phyloP scores from a whole-genome alignment of 306 rosid genomes.

The Luffa acutangula region DNA sequence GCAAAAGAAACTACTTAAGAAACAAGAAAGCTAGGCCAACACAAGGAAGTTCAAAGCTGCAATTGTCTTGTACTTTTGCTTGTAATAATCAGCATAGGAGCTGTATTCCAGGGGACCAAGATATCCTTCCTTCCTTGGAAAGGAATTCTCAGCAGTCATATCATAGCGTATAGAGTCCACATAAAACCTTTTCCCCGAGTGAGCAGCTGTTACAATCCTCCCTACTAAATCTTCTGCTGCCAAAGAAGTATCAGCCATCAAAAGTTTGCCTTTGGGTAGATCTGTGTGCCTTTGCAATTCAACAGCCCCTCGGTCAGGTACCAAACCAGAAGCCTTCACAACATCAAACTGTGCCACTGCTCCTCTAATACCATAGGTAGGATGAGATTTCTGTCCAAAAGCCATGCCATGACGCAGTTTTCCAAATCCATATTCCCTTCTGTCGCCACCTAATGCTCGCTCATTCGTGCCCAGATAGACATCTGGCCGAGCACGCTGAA shows the following conservation, averaged over 20 bases:
- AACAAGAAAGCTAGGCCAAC: constrained; percentile 1
- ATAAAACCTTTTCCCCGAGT: constrained; percentile 95
- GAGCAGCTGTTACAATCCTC: constrained; percentile 93
- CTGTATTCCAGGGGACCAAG: constrained; percentile 99
- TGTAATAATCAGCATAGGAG: constrained; percentile 96
- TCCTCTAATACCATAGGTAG: constrained; percentile 98
- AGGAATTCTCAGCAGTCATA: constrained; percentile 90
- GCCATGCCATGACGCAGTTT: constrained; percentile 95
- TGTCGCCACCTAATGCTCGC: constrained; percentile 95
- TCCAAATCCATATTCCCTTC: constrained; percentile 94
- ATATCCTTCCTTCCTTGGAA: constrained; percentile 96
- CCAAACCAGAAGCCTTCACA: constrained; percentile 89
- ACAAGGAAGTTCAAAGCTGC: constrained; percentile 9
- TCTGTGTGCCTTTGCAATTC: constrained; percentile 31
- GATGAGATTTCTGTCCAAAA: constrained; percentile 90
- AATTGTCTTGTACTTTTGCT: constrained; percentile 65
- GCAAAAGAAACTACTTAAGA: constrained; percentile 7
- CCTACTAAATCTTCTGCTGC: constrained; percentile 70
- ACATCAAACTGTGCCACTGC: constrained; percentile 97
- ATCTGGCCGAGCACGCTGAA: constrained; percentile 98
- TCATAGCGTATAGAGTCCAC: constrained; percentile 86
- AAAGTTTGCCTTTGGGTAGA: constrained; percentile 44
- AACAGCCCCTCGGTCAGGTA: constrained; percentile 47
- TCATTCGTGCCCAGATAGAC: constrained; percentile 98
- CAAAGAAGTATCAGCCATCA: constrained; percentile 80